Conservation (phyloP, 371 early-diverging fungal species). For the Rhizomucor miehei region DNA sequence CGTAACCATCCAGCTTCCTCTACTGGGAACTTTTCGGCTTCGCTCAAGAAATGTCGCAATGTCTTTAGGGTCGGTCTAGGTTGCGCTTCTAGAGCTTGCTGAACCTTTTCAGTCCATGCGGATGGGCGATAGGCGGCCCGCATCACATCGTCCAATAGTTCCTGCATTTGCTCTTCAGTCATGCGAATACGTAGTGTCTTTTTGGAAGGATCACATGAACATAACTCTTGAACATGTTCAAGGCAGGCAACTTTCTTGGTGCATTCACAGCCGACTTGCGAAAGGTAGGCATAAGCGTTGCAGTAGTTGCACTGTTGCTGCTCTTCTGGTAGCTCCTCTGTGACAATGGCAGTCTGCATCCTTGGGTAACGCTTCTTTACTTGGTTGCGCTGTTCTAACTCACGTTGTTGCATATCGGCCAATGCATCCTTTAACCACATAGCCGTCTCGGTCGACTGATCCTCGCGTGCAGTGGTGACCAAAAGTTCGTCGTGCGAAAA, state of each 20-base stretch:
- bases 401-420: conserved; percentile 55
- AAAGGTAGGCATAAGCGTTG: conserved; percentile 71
- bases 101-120: conserved; percentile 42
- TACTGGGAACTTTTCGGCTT: conserved; percentile 44
- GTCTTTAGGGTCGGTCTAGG: conserved; percentile 52
- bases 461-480: conserved; percentile 52
- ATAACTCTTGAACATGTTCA: conserved; percentile 61
- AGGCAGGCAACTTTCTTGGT: conserved; percentile 60
- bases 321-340: conserved; percentile 33
- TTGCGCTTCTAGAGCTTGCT: conserved; percentile 33
- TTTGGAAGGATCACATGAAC: conserved; percentile 44
- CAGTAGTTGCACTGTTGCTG: conserved; percentile 71
- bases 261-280: conserved; percentile 65
- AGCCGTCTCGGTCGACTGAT: conserved; percentile 38
- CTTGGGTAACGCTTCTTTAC: conserved; percentile 39
- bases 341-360: conserved; percentile 33
- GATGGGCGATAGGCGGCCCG: conserved; percentile 21
- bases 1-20: conserved; percentile 15
- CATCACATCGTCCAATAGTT: conserved; percentile 26
- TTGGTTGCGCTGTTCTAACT: conserved; percentile 49
- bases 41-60: conserved; percentile 44
- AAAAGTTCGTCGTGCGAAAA: conserved; percentile 94
- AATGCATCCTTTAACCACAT: conserved; percentile 59
- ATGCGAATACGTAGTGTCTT: conserved; percentile 50
- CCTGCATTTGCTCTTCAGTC: conserved; percentile 50